Percentiles rank a stretch among this genome's conserved stretches.
Evolutionary conservation across 176 grass and related monocot genomes (phyloP).

Genomic region (Lolium rigidum): DNA sequence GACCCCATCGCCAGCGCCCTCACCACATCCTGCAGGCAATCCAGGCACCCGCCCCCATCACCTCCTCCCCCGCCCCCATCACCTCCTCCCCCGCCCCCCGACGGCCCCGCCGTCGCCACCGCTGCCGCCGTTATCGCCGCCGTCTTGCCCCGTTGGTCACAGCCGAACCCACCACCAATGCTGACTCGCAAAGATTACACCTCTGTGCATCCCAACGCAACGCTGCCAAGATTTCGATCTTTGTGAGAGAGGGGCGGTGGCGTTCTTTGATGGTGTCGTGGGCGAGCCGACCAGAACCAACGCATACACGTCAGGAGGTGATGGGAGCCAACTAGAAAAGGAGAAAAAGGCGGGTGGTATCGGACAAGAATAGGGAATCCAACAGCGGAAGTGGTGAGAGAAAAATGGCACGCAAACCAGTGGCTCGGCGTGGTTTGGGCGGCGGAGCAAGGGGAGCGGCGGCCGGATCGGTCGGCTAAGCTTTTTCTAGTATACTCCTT

Average conservation of each 20-base stretch:
- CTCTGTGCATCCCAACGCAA: background rate
- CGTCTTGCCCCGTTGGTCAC: conserved; percentile 21
- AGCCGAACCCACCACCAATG: background rate
- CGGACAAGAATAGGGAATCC: conserved; percentile 39
- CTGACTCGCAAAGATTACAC: background rate
- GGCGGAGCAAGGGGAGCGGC: background rate
- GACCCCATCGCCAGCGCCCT: conserved; percentile 48
- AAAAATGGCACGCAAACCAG: background rate
- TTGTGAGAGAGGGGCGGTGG: background rate
- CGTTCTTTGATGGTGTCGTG: conserved; percentile 13
- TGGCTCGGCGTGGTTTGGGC: background rate
- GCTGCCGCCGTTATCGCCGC: conserved; percentile 14
- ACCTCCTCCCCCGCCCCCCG: background rate
- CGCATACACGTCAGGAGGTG: conserved; percentile 16
- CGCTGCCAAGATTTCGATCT: conserved; percentile 38
- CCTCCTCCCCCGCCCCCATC: background rate
- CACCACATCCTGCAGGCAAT: conserved; percentile 49
- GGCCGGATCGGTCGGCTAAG: background rate
- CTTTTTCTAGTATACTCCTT: background rate
- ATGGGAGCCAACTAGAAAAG: conserved; percentile 5
- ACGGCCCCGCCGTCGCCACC: conserved; percentile 40
- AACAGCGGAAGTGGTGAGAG: background rate
- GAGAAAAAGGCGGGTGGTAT: background rate
- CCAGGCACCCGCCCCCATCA: conserved; percentile 40
- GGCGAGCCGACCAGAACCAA: background rate